Percentiles rank a stretch among this genome's conserved stretches.
Conservation (phyloP, 768 basidiomycete genomes). For the Phylloporus arenicola region DNA sequence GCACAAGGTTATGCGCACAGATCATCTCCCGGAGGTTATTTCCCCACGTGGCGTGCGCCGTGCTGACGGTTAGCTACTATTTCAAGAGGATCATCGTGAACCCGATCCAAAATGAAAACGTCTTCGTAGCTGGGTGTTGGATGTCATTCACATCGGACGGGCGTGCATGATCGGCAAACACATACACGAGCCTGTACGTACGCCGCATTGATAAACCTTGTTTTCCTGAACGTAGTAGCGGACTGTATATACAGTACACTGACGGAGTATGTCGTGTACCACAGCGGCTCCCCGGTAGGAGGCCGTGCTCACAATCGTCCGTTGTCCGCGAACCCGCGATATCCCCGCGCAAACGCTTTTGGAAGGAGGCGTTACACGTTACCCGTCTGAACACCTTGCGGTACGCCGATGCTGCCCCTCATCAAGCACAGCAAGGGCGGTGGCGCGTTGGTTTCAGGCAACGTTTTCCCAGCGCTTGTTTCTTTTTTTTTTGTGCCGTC, state of each 20-base stretch:
- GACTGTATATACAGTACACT: no score
- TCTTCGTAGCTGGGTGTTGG: neutral
- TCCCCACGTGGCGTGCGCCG: neutral
- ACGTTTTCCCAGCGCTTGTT: neutral
- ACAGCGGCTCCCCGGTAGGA: neutral
- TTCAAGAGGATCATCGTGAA: neutral
- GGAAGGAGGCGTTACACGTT: neutral
- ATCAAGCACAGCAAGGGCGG: neutral
- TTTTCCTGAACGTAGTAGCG: neutral
- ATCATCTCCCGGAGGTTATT: neutral
- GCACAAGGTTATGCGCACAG: neutral
- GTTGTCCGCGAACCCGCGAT: neutral
- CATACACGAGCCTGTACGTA: no score
- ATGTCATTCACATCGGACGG: neutral
- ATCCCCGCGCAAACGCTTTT: slow-evolving; percentile 1
- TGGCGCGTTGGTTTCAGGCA: neutral
- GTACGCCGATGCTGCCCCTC: neutral
- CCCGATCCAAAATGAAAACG: neutral
- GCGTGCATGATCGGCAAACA: neutral
- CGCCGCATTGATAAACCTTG: neutral
- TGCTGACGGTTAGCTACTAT: neutral
- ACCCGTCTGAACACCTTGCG: neutral
- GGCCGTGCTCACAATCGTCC: neutral
- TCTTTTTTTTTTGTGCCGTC: neutral
- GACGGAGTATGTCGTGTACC: neutral